phyloP scores from a whole-genome alignment of 2,329 filamentous ascomycete species.

The Orbilia javanica region DNA sequence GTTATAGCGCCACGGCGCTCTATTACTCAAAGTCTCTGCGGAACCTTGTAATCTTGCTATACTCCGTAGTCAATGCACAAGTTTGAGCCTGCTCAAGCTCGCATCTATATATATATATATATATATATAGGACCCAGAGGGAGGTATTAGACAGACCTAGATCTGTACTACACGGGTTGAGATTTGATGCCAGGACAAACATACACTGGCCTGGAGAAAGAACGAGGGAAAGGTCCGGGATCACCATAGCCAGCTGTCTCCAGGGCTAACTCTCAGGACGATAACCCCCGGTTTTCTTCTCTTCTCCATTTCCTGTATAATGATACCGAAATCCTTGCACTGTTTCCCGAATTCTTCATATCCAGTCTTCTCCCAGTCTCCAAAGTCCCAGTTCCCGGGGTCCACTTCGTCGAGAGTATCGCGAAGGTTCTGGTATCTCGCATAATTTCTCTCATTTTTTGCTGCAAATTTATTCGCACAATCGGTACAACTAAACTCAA shows the following conservation, averaged over 20 bases:
- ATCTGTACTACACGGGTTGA: no score
- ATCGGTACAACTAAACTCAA: conserved; percentile 6
- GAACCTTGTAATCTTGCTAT: no score
- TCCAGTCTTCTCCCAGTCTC: background rate
- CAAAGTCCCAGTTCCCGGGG: background rate
- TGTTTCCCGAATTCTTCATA: conserved; percentile 23
- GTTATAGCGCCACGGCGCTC: no score
- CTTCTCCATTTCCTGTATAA: conserved; percentile 10
- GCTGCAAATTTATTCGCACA: conserved; percentile 19
- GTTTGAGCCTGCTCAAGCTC: no score
- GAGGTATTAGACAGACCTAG: no score
- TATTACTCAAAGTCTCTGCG: no score
- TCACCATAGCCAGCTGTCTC: background rate
- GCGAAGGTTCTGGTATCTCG: background rate
- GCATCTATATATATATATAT: no score
- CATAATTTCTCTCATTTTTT: background rate
- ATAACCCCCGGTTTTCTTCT: background rate
- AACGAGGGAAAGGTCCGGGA: no score
- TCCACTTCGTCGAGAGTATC: background rate
- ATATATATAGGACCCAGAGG: no score
- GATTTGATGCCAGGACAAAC: no score
- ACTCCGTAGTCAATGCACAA: no score
- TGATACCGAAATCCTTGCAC: conserved; percentile 13
- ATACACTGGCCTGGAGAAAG: no score
- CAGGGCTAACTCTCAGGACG: conserved; percentile 11